Conservation (phyloP, 208 protist genomes). For the Vickermania ingenoplastis region DNA sequence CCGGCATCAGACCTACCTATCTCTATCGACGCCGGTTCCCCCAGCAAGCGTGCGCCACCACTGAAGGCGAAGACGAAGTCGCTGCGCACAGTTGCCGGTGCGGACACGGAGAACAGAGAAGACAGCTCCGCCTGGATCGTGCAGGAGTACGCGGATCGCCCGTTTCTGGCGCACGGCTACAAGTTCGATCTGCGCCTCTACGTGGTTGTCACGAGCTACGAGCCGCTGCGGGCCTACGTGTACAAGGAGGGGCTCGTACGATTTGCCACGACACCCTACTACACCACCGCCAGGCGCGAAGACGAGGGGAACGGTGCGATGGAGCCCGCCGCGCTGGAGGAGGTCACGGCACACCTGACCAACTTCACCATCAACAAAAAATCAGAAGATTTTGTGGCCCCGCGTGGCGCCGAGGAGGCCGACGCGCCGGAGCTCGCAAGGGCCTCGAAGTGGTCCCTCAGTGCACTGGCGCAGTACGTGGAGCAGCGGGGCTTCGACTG, state of each 20-base stretch:
- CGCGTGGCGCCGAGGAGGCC: background rate
- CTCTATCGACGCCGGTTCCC: background rate
- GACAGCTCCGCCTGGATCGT: too few species aligned
- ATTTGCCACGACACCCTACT: conserved; percentile 71
- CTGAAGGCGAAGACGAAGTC: background rate
- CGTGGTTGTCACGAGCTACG: conserved; percentile 80
- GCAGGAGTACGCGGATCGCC: conserved; percentile 68
- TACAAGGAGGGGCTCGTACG: conserved; percentile 86
- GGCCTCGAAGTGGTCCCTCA: conserved; percentile 52
- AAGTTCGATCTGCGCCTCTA: conserved; percentile 92
- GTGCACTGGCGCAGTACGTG: conserved; percentile 37
- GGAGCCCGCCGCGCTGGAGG: conserved; percentile 2
- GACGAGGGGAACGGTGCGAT: conserved; percentile 6
- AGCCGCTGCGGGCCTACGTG: conserved; percentile 72
- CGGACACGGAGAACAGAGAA: too few species aligned
- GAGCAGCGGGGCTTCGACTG: conserved; percentile 24
- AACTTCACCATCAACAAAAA: conserved; percentile 89
- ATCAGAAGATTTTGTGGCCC: conserved; percentile 24
- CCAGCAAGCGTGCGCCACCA: background rate
- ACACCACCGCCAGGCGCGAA: background rate
- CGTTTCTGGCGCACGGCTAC: conserved; percentile 74
- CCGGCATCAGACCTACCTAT: too few species aligned
- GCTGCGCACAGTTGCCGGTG: background rate
- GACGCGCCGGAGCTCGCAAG: background rate
- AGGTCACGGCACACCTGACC: conserved; percentile 70